phyloP scores from a whole-genome alignment of 2,329 filamentous ascomycete species.

The Pyrenochaeta sp. region DNA sequence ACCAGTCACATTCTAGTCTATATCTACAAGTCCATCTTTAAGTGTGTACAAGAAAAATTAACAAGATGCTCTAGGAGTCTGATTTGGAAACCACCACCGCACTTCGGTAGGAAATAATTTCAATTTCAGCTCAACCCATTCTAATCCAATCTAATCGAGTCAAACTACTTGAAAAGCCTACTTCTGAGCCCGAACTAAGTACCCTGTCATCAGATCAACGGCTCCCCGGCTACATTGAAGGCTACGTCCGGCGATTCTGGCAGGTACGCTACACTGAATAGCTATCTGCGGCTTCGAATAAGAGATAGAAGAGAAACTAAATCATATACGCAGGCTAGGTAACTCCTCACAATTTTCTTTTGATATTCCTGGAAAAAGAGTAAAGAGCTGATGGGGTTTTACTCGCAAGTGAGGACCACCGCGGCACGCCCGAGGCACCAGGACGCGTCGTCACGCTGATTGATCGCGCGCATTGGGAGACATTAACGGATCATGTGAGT shows the following conservation, averaged over 20 bases:
- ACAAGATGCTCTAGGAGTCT: slow-evolving; percentile 70
- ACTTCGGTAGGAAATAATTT: slow-evolving; percentile 73
- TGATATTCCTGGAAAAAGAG: not conserved
- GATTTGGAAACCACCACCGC: slow-evolving; percentile 97
- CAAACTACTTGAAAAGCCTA: not conserved
- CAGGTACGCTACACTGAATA: slow-evolving; percentile 70
- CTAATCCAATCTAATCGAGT: not conserved
- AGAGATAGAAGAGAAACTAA: slow-evolving; percentile 23
- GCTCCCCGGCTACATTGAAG: slow-evolving; percentile 87
- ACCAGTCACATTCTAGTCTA: too few species aligned
- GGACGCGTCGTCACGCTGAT: slow-evolving; percentile 95
- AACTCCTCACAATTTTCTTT: slow-evolving; percentile 2
- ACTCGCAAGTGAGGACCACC: slow-evolving; percentile 80
- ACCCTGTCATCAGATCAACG: slow-evolving; percentile 69
- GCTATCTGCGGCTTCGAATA: too few species aligned
- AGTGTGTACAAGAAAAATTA: slow-evolving; percentile 5
- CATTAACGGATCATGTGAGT: slow-evolving; percentile 69
- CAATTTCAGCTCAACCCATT: not conserved
- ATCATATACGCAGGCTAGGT: slow-evolving; percentile 43
- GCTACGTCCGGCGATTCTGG: slow-evolving; percentile 97
- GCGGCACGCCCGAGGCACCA: slow-evolving; percentile 85
- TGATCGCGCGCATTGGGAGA: slow-evolving; percentile 82
- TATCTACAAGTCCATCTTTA: too few species aligned
- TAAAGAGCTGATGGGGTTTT: slow-evolving; percentile 1
- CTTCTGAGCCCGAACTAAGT: not conserved